These are phyloP conservation scores for Paracoccidioides lutzii DNA, from an alignment of 2,329 filamentous ascomycete species.

Conservation along the genomic window DNA sequence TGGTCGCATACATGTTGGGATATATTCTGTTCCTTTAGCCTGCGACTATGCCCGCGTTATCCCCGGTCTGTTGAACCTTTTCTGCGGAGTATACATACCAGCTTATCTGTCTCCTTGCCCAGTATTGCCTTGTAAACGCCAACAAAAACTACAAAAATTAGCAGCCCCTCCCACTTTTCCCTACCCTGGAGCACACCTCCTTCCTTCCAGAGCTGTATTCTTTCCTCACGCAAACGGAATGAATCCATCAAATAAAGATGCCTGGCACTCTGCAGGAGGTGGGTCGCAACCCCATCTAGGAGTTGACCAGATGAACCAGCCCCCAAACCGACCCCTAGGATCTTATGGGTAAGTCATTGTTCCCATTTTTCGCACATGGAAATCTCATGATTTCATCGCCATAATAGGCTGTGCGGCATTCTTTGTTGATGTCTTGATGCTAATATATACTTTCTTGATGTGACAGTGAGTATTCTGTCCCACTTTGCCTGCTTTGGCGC, in stretches of 20 bases:
- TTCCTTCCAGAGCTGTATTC: neutral
- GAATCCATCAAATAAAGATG: conserved; percentile 32
- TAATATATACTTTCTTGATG: neutral
- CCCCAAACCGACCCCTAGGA: conserved; percentile 28
- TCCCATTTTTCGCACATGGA: conserved; percentile 2
- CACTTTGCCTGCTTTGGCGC: neutral
- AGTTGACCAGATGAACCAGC: conserved; percentile 31
- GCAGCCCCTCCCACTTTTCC: neutral
- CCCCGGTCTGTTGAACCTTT: neutral
- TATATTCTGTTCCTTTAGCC: neutral
- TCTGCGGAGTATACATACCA: neutral
- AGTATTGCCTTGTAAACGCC: neutral
- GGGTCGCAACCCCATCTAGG: conserved; percentile 30
- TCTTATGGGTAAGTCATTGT: conserved; percentile 30
- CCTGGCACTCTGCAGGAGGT: conserved; percentile 28
- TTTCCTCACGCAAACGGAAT: conserved; percentile 15
- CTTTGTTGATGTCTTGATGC: conserved; percentile 1
- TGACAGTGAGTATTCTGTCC: conserved; percentile 1
- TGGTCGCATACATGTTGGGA: conserved; percentile 1
- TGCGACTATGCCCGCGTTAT: neutral
- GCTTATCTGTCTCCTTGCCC: neutral
- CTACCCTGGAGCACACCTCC: neutral
- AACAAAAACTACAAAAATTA: neutral
- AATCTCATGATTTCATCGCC: neutral
- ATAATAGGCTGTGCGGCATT: conserved; percentile 6